These are phyloP conservation scores for Harringtonia aguacate DNA, from an alignment of 2,329 filamentous ascomycete species.

Conservation along the genomic window DNA sequence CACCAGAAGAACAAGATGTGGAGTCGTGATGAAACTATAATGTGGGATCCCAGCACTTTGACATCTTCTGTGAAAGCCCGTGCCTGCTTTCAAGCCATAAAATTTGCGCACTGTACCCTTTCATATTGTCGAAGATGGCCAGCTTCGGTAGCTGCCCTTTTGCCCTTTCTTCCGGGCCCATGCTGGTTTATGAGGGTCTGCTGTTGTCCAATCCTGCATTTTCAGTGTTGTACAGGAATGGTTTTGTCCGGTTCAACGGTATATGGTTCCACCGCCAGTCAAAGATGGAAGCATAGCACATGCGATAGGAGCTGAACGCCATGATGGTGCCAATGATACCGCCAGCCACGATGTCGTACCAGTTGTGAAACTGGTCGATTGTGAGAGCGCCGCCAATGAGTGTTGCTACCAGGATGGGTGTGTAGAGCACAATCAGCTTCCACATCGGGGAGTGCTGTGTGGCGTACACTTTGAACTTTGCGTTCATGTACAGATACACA, in stretches of 20 bases:
- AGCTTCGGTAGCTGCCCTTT: no score
- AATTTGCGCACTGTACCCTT: no score
- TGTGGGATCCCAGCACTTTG: no score
- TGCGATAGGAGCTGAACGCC: constrained; percentile 53
- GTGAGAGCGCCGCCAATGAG: constrained; percentile 60
- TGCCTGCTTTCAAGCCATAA: background rate
- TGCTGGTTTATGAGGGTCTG: constrained; percentile 33
- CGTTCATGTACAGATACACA: constrained; percentile 64
- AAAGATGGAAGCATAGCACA: constrained; percentile 57
- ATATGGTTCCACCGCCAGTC: constrained; percentile 61
- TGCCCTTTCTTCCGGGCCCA: no score
- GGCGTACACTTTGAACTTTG: constrained; percentile 64
- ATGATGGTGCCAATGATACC: constrained; percentile 51
- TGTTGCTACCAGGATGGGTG: constrained; percentile 55
- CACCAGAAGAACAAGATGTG: no score
- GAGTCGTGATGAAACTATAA: no score
- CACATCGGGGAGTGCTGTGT: constrained; percentile 66
- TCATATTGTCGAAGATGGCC: no score
- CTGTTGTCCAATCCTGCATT: background rate
- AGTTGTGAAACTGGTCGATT: constrained; percentile 66
- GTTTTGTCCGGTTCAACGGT: constrained; percentile 35
- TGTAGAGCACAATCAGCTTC: constrained; percentile 57
- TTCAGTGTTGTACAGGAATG: constrained; percentile 17
- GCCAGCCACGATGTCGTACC: constrained; percentile 60
- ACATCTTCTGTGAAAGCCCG: no score